Percentiles rank a stretch among this genome's conserved stretches.
Evolutionary conservation across 108 stramenopile species (phyloP).

Genomic region (Aureococcus anophagefferens): DNA sequence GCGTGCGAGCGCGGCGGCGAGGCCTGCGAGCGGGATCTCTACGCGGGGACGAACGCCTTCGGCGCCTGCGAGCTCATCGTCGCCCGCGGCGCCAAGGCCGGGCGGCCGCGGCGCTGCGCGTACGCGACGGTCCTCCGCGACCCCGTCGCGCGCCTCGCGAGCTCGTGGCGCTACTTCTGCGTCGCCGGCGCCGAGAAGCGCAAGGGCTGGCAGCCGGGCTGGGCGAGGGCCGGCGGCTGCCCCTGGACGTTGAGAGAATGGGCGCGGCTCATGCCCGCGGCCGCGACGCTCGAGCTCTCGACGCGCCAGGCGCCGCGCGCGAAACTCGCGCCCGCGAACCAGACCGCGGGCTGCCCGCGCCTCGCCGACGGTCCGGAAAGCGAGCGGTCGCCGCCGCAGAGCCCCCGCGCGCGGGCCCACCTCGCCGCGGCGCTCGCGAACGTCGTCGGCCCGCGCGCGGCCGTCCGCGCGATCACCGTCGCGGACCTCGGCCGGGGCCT

Average conservation of each 20-base stretch:
- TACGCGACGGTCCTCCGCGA: background rate
- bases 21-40: background rate
- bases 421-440: background rate
- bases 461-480: background rate
- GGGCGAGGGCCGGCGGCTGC: background rate
- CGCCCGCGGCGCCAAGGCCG: background rate
- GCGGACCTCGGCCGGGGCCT: background rate
- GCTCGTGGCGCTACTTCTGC: background rate
- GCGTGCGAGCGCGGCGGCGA: background rate
- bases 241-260: background rate
- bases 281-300: background rate
- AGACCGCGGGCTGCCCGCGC: background rate
- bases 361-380: background rate
- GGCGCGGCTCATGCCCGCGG: background rate
- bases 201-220: background rate
- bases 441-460: background rate
- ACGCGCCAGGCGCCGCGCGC: background rate
- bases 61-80: background rate
- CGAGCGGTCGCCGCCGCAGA: background rate
- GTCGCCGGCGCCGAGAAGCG: background rate
- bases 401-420: background rate
- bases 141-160: background rate
- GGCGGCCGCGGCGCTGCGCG: background rate
- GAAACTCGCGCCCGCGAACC: background rate
- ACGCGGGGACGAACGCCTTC: background rate